These are phyloP conservation scores for Starmerella sp. DNA, from an alignment of 805 yeast species.

Conservation along the genomic window DNA sequence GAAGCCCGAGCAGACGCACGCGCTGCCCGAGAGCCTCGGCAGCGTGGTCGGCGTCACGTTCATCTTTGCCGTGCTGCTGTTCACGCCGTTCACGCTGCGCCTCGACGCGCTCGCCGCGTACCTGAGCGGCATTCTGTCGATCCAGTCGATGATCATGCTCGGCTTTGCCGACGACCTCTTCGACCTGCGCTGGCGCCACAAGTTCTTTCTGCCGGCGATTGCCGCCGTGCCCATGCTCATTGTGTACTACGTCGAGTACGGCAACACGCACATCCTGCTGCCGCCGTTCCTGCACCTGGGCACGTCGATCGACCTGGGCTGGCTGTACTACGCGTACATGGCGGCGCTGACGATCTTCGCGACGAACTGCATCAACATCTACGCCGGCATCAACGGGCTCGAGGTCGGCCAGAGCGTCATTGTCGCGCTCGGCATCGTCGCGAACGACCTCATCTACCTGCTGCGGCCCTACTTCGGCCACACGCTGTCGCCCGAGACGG, in stretches of 20 bases:
- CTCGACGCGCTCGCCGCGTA: constrained; percentile 71
- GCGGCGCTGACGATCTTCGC: constrained; percentile 82
- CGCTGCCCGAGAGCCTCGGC: constrained; percentile 89
- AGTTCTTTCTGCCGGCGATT: constrained; percentile 87
- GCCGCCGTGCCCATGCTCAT: constrained; percentile 85
- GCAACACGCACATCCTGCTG: constrained; percentile 74
- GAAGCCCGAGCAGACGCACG: constrained; percentile 45
- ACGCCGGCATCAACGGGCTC: constrained; percentile 93
- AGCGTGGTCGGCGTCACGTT: constrained; percentile 74
- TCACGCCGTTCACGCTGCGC: constrained; percentile 46
- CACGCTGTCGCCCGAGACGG: constrained; percentile 41
- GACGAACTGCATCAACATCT: constrained; percentile 88
- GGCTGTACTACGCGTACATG: constrained; percentile 79
- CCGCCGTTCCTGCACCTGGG: constrained; percentile 42
- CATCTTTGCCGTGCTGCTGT: constrained; percentile 65
- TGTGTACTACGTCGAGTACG: constrained; percentile 88
- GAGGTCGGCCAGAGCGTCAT: constrained; percentile 93
- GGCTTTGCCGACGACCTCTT: constrained; percentile 92
- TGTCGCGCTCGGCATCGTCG: constrained; percentile 53
- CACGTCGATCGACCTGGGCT: constrained; percentile 58
- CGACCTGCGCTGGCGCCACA: constrained; percentile 95
- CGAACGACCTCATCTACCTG: constrained; percentile 66
- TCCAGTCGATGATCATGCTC: constrained; percentile 70
- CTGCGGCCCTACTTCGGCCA: constrained; percentile 20
- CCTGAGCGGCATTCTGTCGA: constrained; percentile 69